Conservation (phyloP, 768 basidiomycete genomes). For the Collybia nuda region DNA sequence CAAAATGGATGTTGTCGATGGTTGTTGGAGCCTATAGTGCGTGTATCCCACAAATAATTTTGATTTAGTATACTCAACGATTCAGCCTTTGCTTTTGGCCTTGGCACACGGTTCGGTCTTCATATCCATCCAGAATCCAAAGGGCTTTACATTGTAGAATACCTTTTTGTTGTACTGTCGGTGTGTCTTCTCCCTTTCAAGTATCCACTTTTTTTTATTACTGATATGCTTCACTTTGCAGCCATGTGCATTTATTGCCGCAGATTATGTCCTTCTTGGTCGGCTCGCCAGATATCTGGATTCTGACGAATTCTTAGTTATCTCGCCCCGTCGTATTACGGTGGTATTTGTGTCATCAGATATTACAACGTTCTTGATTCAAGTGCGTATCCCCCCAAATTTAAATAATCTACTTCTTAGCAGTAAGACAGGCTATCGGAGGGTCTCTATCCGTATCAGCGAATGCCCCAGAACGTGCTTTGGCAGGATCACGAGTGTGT, state of each 20-base stretch:
- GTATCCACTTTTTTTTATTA: not conserved
- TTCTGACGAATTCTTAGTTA: constrained; percentile 45
- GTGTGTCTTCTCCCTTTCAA: constrained; percentile 28
- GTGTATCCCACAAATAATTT: constrained; percentile 14
- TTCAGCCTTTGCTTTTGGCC: constrained; percentile 55
- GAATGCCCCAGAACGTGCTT: constrained; percentile 25
- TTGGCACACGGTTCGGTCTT: constrained; percentile 55
- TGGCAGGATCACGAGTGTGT: constrained; percentile 39
- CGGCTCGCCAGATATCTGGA: constrained; percentile 52
- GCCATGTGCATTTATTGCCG: constrained; percentile 77
- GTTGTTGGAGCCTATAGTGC: constrained; percentile 58
- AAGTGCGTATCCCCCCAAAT: constrained; percentile 32
- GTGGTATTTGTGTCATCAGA: constrained; percentile 62
- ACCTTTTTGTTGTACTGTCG: constrained; percentile 60
- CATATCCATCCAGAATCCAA: constrained; percentile 52
- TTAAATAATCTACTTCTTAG: not conserved
- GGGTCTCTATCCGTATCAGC: constrained; percentile 46
- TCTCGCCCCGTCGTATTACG: constrained; percentile 51
- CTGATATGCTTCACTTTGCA: constrained; percentile 15
- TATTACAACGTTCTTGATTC: constrained; percentile 64
- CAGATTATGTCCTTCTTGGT: constrained; percentile 67
- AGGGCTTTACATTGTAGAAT: constrained; percentile 53
- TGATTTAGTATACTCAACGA: not conserved
- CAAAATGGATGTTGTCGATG: constrained; percentile 62
- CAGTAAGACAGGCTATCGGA: constrained; percentile 41